phyloP scores from a whole-genome alignment of 208 protist species.

The Blechomonas ayalai region DNA sequence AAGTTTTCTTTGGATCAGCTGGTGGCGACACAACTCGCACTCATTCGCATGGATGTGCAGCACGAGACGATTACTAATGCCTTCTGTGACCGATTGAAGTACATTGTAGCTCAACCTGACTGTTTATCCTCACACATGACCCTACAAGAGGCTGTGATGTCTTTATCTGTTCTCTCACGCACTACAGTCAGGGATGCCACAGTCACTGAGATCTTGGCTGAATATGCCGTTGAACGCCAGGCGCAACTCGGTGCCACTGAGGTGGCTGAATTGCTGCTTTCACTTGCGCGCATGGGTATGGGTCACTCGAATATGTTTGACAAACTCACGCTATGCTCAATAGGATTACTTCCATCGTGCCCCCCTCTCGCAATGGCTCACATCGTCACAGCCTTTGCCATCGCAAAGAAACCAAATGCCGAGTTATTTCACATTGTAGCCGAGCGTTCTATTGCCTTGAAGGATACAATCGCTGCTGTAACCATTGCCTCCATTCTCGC shows the following conservation, averaged over 20 bases:
- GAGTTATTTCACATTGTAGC: conserved; percentile 76
- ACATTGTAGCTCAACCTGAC: background rate
- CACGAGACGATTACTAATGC: conserved; percentile 16
- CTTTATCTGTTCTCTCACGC: conserved; percentile 29
- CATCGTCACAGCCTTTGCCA: conserved; percentile 47
- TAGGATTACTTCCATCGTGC: conserved; percentile 41
- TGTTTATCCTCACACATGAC: conserved; percentile 1
- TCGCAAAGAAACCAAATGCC: conserved; percentile 19
- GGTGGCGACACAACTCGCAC: conserved; percentile 44
- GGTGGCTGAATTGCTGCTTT: conserved; percentile 60
- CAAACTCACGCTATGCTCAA: conserved; percentile 31
- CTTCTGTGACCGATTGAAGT: background rate
- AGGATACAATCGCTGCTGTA: conserved; percentile 47
- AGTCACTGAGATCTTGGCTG: too few relatives aligned
- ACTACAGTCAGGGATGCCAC: background rate
- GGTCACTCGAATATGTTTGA: conserved; percentile 15
- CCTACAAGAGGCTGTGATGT: conserved; percentile 15
- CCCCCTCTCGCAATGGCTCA: conserved; percentile 38
- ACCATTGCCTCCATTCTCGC: conserved; percentile 61
- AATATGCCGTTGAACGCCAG: too few relatives aligned
- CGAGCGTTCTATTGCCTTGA: conserved; percentile 46
- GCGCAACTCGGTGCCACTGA: conserved; percentile 25
- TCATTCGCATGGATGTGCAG: conserved; percentile 63
- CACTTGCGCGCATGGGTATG: conserved; percentile 37
- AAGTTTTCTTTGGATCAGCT: conserved; percentile 27